Evolutionary conservation across 2,329 filamentous ascomycete species (phyloP), one percentile per base, ranked within the genome.

Genomic region (Trichoderma sp.): DNA sequence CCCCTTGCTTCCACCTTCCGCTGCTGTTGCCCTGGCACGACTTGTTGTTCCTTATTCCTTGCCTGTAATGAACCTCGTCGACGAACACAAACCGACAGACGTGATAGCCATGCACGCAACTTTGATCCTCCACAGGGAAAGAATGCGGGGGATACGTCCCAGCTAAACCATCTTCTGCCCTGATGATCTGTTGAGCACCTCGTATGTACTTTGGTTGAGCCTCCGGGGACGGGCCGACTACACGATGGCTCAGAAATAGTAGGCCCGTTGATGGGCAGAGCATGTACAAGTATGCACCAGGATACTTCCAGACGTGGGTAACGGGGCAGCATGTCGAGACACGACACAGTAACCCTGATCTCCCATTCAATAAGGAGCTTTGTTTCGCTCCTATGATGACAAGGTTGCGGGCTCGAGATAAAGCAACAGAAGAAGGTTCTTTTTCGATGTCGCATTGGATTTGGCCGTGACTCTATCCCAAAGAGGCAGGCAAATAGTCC

Each of bases 171-270:
- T 41, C 26, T 54, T 51, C 28, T 44, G 19, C 19, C 50, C 7
- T 7, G 17, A 14, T 39, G 6, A 44, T 45, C 44, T 26, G 26
- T 62, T 55, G 59, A 54, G 50, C 17, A 43, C 26, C 45, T 28
- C 41, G 47, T 39, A 39, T 26, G 47, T 39, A 39, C 34, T 39
- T 39, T 50, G n/a, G 17, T 50, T 60, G 57, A 45, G 4, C 21
- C 44, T 43, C 58, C 26, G 41, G 50, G 48, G 50, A 62, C 59
- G 59, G 59, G 59, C 59, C 59, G 59, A 62, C 59, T 62, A 26
- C 59, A 44, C 45, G 24, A 39, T 21, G 7, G 43, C 10, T 34
- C 50, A 62, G 50, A 62, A 54, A 24, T 24, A 24, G 21, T 54
- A 62, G 41, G 59, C 48, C 59, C 59, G 59, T 43, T 30, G 47